Base-by-base conservation (phyloP, 208 protist genomes). In the Wallacemonas sp. region DNA sequence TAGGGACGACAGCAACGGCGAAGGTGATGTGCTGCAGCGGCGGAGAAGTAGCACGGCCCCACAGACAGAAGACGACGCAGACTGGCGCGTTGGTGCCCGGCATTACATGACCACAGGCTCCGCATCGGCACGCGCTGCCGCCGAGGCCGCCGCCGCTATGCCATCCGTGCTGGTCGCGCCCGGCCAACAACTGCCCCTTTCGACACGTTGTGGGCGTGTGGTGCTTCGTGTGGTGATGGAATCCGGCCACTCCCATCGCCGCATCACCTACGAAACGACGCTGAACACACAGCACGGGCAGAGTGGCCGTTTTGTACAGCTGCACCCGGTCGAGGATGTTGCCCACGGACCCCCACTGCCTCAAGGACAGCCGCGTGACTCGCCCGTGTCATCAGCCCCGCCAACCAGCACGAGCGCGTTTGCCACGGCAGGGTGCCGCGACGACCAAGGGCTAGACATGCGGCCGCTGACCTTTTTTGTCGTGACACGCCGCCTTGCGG, bases 401-500 rank as follows among this genome's bases (percentile, higher is more conserved):
- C 19, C 49, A 30, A 58, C 46, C 45, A 22, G 26, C 15, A 51
- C 45, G 6, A 54, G 24, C 8, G n/a, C 19, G 9, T 4, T 15
- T 15, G 46, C 42, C 5, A 24, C 17, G 4, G 14, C 42, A 24
- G 47, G 62, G 21, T 46, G 34, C n/a, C 55, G 54, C 15, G 46
- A 54, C 53, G 38, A 66, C 44, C 27, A 66, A 68, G 34, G 51
- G 42, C 41, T 68, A 1, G 82, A 88, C 55, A 47, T 21, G 36
- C 79, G 83, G 11, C 80, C 80, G 9, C 62, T 91, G 19, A 63
- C 70, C 15, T 51, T 94, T 39, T 90, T 90, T 47, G 82, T 91
- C 1, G 74, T 78, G 9, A 59, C 68, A 44, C 76, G 21, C 27
- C 74, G 72, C 53, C 71, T 77, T 5, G 61, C 64, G 0, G 78